These are phyloP conservation scores for Termitomyces sp. DNA, from an alignment of 768 basidiomycete species.

Conservation along the genomic window DNA sequence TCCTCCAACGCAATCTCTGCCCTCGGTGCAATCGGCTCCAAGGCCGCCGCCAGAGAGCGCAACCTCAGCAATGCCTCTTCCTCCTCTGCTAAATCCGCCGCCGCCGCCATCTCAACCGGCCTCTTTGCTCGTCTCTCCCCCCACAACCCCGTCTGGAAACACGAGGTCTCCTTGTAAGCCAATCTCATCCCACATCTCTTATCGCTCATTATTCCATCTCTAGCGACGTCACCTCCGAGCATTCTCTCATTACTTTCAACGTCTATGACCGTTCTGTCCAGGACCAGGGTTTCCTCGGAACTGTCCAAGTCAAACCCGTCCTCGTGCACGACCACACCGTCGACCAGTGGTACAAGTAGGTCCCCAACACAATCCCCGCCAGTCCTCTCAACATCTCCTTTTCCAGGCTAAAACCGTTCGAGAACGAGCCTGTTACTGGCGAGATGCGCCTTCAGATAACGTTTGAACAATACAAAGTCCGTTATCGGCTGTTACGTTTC, in stretches of 20 bases:
- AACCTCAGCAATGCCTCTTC: conserved; percentile 40
- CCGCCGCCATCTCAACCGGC: conserved; percentile 27
- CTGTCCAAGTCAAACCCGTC: conserved; percentile 85
- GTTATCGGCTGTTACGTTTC: conserved; percentile 21
- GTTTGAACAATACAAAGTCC: conserved; percentile 86
- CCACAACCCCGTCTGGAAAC: conserved; percentile 97
- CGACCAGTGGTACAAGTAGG: conserved; percentile 96
- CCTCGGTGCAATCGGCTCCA: conserved; percentile 56
- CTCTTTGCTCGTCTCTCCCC: conserved; percentile 66
- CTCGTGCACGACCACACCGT: conserved; percentile 91
- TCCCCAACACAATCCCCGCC: conserved; percentile 10
- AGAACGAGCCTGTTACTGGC: conserved; percentile 81
- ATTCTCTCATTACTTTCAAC: conserved; percentile 78
- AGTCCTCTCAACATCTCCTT: conserved; percentile 8
- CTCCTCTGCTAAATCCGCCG: conserved; percentile 33
- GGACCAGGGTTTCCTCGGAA: conserved; percentile 88
- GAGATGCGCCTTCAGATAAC: conserved; percentile 95
- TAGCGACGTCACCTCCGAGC: conserved; percentile 92
- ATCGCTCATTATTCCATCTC: conserved; percentile 14
- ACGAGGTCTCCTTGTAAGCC: conserved; percentile 95
- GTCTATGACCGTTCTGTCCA: conserved; percentile 85
- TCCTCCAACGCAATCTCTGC: conserved; percentile 64
- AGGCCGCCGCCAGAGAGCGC: conserved; percentile 37
- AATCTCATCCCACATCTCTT: not conserved
- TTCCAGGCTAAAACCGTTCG: conserved; percentile 65